Evolutionary conservation across 352 stramenopile species (phyloP).

Genomic region (Pythium graminicola): DNA sequence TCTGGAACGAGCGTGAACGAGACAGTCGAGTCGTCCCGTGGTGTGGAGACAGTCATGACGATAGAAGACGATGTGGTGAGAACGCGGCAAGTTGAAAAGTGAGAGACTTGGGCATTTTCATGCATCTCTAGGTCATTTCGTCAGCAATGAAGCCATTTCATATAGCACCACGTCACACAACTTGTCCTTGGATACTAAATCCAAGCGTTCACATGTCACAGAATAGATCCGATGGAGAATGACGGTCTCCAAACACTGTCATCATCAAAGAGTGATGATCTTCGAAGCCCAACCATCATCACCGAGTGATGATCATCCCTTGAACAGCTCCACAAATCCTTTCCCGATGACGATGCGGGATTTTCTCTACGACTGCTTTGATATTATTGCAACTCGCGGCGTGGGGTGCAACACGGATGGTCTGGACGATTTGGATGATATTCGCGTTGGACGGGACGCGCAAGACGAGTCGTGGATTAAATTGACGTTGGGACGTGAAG

Average conservation of each 20-base stretch:
- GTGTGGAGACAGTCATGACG: not conserved
- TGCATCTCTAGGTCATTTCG: not conserved
- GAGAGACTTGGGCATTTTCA: not conserved
- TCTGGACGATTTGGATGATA: not conserved
- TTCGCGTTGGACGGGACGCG: not conserved
- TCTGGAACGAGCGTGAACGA: slow-evolving; percentile 1
- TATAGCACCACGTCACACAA: not conserved
- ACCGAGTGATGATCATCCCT: not conserved
- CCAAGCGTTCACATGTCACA: not conserved
- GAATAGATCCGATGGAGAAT: not conserved
- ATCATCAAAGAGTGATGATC: not conserved
- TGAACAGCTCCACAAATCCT: not conserved
- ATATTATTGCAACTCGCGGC: not conserved
- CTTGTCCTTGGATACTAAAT: not conserved
- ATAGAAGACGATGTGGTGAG: not conserved
- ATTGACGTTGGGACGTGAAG: not conserved
- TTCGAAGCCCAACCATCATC: slow-evolving; percentile 1
- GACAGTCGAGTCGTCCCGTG: not conserved
- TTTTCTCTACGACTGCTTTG: not conserved
- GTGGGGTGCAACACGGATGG: not conserved
- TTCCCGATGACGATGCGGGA: not conserved
- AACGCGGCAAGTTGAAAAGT: not conserved
- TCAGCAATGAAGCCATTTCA: too few species aligned
- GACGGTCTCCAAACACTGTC: not conserved
- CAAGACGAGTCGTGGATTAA: not conserved